Evolutionary conservation across 75 land plant species (phyloP).

Genomic region (Isoetes taiwanensis): DNA sequence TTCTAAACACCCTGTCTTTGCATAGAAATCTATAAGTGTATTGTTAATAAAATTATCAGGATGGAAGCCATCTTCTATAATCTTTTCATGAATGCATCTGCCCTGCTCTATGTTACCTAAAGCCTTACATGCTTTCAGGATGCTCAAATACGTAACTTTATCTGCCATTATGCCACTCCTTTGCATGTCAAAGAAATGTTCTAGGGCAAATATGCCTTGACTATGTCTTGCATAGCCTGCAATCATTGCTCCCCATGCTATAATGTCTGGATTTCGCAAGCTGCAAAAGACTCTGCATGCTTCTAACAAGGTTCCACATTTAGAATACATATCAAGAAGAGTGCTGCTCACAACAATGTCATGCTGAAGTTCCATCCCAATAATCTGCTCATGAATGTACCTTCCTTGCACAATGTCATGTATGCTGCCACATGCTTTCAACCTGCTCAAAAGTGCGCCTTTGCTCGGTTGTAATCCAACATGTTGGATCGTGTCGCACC

Average conservation of each 20-base stretch:
- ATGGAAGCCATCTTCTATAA: constrained; percentile 12
- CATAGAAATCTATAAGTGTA: constrained; percentile 47
- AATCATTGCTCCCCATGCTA: constrained; percentile 49
- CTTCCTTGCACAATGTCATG: constrained; percentile 12
- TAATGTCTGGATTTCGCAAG: constrained; percentile 20
- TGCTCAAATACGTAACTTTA: constrained; percentile 24
- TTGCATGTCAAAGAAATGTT: constrained; percentile 26
- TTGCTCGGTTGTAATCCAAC: constrained; percentile 15
- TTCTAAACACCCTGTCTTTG: constrained; percentile 41
- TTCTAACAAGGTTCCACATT: constrained; percentile 37
- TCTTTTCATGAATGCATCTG: background rate
- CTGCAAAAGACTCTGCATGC: constrained; percentile 33
- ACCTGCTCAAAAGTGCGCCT: constrained; percentile 27
- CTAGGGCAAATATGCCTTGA: constrained; percentile 20
- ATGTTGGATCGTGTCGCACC: too few relatives aligned
- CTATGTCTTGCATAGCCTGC: constrained; percentile 30
- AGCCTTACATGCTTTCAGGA: constrained; percentile 39
- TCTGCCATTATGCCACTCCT: constrained; percentile 21
- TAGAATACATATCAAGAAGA: constrained; percentile 50
- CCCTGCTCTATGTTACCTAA: constrained; percentile 32
- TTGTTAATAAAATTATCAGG: constrained; percentile 22
- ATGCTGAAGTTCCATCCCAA: constrained; percentile 18
- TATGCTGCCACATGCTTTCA: constrained; percentile 35
- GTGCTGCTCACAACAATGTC: constrained; percentile 22
- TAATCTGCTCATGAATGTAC: constrained; percentile 14